Evolutionary conservation across 2,329 filamentous ascomycete genomes (phyloP).

Genomic region (Colletotrichum eleusines): DNA sequence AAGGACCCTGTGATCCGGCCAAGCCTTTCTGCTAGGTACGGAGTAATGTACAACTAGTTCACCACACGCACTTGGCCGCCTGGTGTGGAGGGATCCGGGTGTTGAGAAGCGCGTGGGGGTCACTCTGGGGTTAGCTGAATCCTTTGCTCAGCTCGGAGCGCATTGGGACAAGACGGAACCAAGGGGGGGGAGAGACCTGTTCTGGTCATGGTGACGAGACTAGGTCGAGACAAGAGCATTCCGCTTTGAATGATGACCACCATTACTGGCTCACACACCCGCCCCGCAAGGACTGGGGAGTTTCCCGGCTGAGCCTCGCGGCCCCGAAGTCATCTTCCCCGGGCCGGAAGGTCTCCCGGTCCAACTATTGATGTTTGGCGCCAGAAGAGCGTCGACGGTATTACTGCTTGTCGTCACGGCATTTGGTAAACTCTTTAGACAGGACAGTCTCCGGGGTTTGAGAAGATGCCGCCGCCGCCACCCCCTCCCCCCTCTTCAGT

Average conservation of each 20-base stretch:
- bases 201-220: not conserved
- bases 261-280: not conserved
- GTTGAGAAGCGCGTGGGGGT: constrained; percentile 11
- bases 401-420: not conserved
- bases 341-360: not conserved
- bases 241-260: not conserved
- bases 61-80: not conserved
- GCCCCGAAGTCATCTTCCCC: constrained; percentile 5
- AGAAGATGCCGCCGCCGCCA: not conserved
- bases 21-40: not conserved
- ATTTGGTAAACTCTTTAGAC: too few relatives aligned
- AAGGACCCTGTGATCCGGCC: not conserved
- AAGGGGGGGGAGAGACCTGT: not conserved
- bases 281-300: not conserved
- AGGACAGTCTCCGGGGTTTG: not conserved
- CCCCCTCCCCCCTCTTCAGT: too few relatives aligned
- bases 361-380: not conserved
- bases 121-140: not conserved
- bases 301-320: not conserved
- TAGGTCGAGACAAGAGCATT: not conserved
- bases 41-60: too few relatives aligned
- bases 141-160: too few relatives aligned
- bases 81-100: not conserved
- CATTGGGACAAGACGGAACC: too few relatives aligned
- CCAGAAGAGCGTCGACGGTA: too few relatives aligned